phyloP scores from a whole-genome alignment of 2,329 filamentous ascomycete genomes.

The Aspergillus felis region DNA sequence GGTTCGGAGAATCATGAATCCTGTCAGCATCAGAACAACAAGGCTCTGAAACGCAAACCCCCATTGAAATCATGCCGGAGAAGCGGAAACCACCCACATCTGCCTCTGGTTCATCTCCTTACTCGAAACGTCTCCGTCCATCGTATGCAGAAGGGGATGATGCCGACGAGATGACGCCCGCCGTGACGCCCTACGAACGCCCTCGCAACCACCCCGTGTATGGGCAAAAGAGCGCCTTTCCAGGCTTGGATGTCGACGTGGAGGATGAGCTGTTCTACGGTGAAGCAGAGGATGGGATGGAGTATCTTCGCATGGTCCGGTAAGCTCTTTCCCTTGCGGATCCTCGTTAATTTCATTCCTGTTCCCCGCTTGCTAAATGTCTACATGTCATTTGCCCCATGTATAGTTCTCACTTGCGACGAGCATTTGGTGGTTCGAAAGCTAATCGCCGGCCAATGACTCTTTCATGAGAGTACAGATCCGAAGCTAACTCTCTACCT shows the following conservation, averaged over 20 bases:
- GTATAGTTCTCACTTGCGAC: conserved; percentile 11
- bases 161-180: conserved; percentile 18
- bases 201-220: conserved; percentile 59
- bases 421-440: not conserved
- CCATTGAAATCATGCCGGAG: conserved; percentile 25
- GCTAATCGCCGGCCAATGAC: conserved; percentile 13
- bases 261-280: conserved; percentile 62
- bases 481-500: conserved; percentile 71
- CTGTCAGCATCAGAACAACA: conserved; percentile 3
- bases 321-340: conserved; percentile 42
- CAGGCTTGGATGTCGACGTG: conserved; percentile 50
- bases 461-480: conserved; percentile 47
- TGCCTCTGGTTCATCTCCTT: conserved; percentile 10
- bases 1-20: not conserved
- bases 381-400: conserved; percentile 6
- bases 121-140: conserved; percentile 29
- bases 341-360: conserved; percentile 12
- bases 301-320: conserved; percentile 69
- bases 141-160: conserved; percentile 26
- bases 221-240: conserved; percentile 70
- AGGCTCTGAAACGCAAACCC: not conserved
- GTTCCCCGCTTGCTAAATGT: conserved; percentile 19
- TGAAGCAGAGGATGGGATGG: conserved; percentile 63
- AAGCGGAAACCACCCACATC: conserved; percentile 29
- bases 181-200: conserved; percentile 27